Evolutionary conservation across 495 filamentous ascomycete genomes (phyloP).

Genomic region (Aspergillus carlsbadensis): DNA sequence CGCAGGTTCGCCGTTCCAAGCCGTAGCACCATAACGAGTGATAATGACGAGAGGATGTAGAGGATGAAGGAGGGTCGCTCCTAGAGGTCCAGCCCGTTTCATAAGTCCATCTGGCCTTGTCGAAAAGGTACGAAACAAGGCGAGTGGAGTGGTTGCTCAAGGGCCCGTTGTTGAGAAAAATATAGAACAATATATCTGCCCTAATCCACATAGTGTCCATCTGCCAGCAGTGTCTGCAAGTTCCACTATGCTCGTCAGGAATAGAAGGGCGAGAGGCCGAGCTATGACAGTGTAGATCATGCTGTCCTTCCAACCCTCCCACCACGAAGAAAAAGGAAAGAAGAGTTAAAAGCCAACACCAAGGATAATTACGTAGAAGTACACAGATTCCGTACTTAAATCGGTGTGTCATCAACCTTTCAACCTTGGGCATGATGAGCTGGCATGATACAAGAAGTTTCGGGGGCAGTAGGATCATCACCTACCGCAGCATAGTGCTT

Average conservation of each 20-base stretch:
- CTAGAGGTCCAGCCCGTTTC: constrained; percentile 18
- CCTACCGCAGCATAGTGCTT: constrained; percentile 78
- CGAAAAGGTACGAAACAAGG: constrained; percentile 10
- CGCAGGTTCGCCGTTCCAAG: constrained; percentile 44
- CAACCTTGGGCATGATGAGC: constrained; percentile 40
- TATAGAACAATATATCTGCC: constrained; percentile 21
- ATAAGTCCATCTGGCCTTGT: constrained; percentile 14
- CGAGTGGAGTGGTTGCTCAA: constrained; percentile 8
- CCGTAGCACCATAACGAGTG: constrained; percentile 48
- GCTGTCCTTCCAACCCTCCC: constrained; percentile 24
- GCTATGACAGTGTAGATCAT: constrained; percentile 25
- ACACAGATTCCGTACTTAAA: constrained; percentile 19
- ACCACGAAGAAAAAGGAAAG: constrained; percentile 28
- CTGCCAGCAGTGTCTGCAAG: constrained; percentile 22
- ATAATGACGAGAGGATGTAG: constrained; percentile 17
- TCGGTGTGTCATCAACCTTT: constrained; percentile 17
- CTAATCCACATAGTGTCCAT: constrained; percentile 20
- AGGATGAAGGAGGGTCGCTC: constrained; percentile 20
- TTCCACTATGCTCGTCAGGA: constrained; percentile 16
- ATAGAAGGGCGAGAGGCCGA: constrained; percentile 18
- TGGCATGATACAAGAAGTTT: constrained; percentile 4
- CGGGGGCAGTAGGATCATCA: constrained; percentile 25
- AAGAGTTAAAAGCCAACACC: constrained; percentile 26
- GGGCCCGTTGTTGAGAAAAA: constrained; percentile 24
- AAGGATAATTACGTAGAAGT: constrained; percentile 27